Percentiles rank a stretch among this genome's conserved stretches.
phyloP scores from a whole-genome alignment of 2,329 filamentous ascomycete species.

The Penicillium sp. region DNA sequence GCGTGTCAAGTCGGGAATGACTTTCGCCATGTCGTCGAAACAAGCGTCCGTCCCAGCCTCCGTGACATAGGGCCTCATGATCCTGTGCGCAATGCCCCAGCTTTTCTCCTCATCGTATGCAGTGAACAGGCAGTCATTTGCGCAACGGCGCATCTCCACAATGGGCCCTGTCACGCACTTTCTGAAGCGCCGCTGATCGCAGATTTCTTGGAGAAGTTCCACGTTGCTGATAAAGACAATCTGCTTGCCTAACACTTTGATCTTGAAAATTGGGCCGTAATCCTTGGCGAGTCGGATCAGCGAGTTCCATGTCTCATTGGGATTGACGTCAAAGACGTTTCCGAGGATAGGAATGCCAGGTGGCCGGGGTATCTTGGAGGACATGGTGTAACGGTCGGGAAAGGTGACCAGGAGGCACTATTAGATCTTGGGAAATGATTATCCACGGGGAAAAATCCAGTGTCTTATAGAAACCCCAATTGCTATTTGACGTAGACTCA shows the following conservation, averaged over 20 bases:
- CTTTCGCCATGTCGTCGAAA: slow-evolving; percentile 54
- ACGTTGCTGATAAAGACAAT: slow-evolving; percentile 57
- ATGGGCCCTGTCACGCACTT: slow-evolving; percentile 56
- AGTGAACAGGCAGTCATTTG: slow-evolving; percentile 70
- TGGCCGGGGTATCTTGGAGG: slow-evolving; percentile 51
- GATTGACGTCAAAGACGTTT: slow-evolving; percentile 54
- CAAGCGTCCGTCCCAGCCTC: slow-evolving; percentile 42
- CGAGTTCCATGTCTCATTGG: slow-evolving; percentile 54
- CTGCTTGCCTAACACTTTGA: slow-evolving; percentile 51
- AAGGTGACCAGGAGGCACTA: neutral
- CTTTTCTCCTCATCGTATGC: slow-evolving; percentile 51
- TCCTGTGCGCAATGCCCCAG: slow-evolving; percentile 66
- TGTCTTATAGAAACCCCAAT: neutral
- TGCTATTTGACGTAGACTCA: too few relatives aligned
- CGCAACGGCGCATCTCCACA: slow-evolving; percentile 59
- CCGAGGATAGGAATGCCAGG: slow-evolving; percentile 55
- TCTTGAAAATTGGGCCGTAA: slow-evolving; percentile 61
- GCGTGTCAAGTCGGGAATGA: slow-evolving; percentile 52
- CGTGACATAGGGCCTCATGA: slow-evolving; percentile 50
- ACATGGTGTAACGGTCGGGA: neutral
- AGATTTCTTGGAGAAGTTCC: slow-evolving; percentile 64
- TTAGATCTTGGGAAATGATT: neutral
- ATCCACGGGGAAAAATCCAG: neutral
- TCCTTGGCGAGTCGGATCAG: slow-evolving; percentile 52
- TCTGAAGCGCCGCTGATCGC: slow-evolving; percentile 66